Conservation (phyloP, 352 stramenopile genomes). For the Pythium myriotylum region DNA sequence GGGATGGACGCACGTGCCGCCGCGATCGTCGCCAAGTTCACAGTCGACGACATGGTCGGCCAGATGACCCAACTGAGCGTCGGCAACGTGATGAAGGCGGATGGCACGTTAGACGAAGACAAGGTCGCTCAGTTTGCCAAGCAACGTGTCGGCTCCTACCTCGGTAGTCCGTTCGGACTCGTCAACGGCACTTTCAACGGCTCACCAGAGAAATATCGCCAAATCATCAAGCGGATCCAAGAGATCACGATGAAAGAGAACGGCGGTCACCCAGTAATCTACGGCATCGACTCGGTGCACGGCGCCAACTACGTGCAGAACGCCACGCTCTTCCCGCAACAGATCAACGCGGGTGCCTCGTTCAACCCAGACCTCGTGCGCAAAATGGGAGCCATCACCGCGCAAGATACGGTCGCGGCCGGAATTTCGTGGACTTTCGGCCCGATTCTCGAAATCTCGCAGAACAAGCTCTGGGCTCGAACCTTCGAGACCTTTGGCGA, state of each 20-base stretch:
- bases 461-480: conserved; percentile 63
- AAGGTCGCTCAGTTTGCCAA: conserved; percentile 59
- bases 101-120: conserved; percentile 45
- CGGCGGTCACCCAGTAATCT: conserved; percentile 53
- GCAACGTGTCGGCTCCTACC: conserved; percentile 63
- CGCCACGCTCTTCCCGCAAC: conserved; percentile 67
- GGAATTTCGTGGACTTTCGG: conserved; percentile 82
- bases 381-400: conserved; percentile 51
- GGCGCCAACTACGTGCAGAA: conserved; percentile 70
- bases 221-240: conserved; percentile 56
- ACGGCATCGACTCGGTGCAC: conserved; percentile 75
- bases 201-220: conserved; percentile 52
- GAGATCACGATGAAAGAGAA: conserved; percentile 47
- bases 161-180: conserved; percentile 49
- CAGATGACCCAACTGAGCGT: conserved; percentile 90
- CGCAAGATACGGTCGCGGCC: conserved; percentile 57
- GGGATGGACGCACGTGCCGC: conserved; percentile 38
- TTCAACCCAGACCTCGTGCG: conserved; percentile 65
- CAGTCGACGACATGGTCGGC: conserved; percentile 63
- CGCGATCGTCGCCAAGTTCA: conserved; percentile 46
- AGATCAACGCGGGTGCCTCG: conserved; percentile 73
- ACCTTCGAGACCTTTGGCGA: conserved; percentile 89
- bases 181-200: conserved; percentile 37
- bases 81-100: conserved; percentile 44
- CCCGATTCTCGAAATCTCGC: conserved; percentile 72